Evolutionary conservation across 805 yeast species (phyloP).

Genomic region (Saccharomyces paradoxus): DNA sequence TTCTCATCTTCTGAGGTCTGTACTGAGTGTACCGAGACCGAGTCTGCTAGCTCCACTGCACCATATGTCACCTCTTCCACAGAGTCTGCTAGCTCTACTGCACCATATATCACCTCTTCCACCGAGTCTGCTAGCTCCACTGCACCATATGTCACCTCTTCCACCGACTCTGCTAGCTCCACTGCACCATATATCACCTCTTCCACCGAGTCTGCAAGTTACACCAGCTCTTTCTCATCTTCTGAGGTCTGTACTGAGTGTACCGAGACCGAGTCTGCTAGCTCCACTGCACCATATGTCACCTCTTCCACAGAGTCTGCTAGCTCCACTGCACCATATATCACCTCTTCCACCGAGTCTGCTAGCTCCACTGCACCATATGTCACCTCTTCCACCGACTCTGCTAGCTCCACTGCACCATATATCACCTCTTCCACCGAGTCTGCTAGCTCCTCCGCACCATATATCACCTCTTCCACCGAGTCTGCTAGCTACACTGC

Average conservation of each 20-base stretch:
- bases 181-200: neutral
- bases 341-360: neutral
- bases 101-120: neutral
- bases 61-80: neutral
- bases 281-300: neutral
- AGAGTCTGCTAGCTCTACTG: neutral
- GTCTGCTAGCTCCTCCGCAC: neutral
- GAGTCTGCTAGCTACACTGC: neutral
- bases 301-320: too few species aligned
- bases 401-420: neutral
- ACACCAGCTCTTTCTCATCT: neutral
- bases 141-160: neutral
- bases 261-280: neutral
- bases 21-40: neutral
- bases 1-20: neutral
- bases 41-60: neutral
- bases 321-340: too few species aligned
- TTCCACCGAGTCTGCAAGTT: too few species aligned
- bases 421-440: neutral
- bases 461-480: too few species aligned
- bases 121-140: neutral
- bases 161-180: neutral
- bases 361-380: neutral
- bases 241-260: neutral
- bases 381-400: too few species aligned